These are phyloP conservation scores for Talaromyces wortmannii DNA, from an alignment of 495 filamentous ascomycete genomes.

Conservation along the genomic window DNA sequence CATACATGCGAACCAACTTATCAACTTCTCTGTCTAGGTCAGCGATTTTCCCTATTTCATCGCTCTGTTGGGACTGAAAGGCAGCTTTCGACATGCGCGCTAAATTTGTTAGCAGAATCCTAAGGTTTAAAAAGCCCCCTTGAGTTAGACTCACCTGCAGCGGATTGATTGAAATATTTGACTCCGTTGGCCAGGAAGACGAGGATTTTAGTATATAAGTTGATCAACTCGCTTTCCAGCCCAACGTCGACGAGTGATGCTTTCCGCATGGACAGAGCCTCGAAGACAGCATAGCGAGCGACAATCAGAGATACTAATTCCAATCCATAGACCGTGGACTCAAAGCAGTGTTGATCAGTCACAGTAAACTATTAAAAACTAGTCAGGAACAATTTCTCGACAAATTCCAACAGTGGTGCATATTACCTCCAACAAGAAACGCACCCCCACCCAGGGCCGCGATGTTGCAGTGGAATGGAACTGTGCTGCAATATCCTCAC, in stretches of 20 bases:
- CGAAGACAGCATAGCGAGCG: not conserved
- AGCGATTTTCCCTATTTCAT: too few species aligned
- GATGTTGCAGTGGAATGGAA: conserved; percentile 30
- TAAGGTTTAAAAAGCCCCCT: too few species aligned
- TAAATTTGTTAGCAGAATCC: too few species aligned
- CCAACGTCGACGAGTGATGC: not conserved
- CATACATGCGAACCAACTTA: too few species aligned
- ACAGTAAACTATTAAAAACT: not conserved
- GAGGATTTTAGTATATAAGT: not conserved
- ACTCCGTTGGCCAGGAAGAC: too few species aligned
- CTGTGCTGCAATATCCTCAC: conserved; percentile 28
- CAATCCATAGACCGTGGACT: not conserved
- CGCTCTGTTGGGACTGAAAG: too few species aligned
- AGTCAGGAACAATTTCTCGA: too few species aligned
- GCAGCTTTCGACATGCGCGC: too few species aligned
- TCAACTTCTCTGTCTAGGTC: too few species aligned
- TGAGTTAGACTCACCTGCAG: too few species aligned
- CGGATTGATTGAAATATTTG: too few species aligned
- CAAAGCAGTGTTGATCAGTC: not conserved
- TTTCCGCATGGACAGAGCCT: not conserved
- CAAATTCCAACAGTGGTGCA: too few species aligned
- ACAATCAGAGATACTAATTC: not conserved
- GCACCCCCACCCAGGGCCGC: conserved; percentile 35
- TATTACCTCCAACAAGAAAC: conserved; percentile 21
- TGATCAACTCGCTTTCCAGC: not conserved